phyloP scores from a whole-genome alignment of 108 stramenopile species.

The Skeletonema tropicum region DNA sequence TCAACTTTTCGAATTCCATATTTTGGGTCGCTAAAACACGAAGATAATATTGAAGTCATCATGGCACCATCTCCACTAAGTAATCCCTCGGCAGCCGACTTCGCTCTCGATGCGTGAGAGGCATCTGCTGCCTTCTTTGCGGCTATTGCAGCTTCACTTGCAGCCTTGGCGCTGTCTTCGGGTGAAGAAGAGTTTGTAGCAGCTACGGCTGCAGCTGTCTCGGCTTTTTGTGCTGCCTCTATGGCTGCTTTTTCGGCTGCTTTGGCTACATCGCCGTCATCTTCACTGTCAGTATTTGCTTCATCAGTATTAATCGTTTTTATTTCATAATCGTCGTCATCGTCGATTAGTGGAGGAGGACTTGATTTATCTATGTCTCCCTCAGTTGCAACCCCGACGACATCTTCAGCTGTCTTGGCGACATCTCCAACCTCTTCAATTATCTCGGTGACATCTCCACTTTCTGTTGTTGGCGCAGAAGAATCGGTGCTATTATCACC shows the following conservation, averaged over 20 bases:
- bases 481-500: not conserved
- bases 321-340: conserved; percentile 8
- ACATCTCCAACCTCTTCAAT: too few relatives aligned
- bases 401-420: not conserved
- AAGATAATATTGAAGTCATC: conserved; percentile 61
- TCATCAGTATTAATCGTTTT: not conserved
- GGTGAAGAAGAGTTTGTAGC: conserved; percentile 38
- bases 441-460: not conserved
- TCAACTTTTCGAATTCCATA: conserved; percentile 56
- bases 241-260: conserved; percentile 45
- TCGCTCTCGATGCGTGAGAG: conserved; percentile 51
- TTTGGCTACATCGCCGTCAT: conserved; percentile 37
- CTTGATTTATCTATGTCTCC: not conserved
- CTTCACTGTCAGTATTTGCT: conserved; percentile 1
- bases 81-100: conserved; percentile 57
- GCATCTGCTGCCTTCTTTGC: conserved; percentile 81
- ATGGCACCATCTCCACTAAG: conserved; percentile 75
- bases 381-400: not conserved
- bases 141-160: conserved; percentile 55
- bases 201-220: too few relatives aligned
- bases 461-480: too few relatives aligned
- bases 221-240: conserved; percentile 14
- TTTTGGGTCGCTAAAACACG: conserved; percentile 73
- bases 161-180: conserved; percentile 46
- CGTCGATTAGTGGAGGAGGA: not conserved